phyloP scores from a whole-genome alignment of 2,329 filamentous ascomycete species.

The Epichloe gansuensis region DNA sequence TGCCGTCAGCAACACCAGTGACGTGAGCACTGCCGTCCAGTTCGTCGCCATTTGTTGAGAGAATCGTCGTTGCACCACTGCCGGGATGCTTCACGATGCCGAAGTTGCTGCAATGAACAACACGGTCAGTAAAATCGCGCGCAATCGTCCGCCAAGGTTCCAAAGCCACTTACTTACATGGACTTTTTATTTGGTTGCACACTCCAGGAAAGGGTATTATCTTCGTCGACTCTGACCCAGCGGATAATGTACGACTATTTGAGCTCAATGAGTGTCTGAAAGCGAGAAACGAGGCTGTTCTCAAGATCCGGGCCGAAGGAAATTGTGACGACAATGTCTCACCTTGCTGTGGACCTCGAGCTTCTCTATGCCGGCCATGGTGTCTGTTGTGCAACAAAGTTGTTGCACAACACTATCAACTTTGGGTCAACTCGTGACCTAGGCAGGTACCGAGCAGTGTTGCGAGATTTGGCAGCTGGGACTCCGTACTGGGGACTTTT shows the following conservation, averaged over 20 bases:
- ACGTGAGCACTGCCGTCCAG: slow-evolving; percentile 32
- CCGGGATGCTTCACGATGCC: slow-evolving; percentile 96
- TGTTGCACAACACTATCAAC: not conserved
- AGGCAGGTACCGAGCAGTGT: not conserved
- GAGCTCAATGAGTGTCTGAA: slow-evolving; percentile 9
- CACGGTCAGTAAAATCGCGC: slow-evolving; percentile 8
- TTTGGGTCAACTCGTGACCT: not conserved
- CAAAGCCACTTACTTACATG: slow-evolving; percentile 45
- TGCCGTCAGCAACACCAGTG: slow-evolving; percentile 30
- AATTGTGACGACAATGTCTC: not conserved
- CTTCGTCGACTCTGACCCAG: slow-evolving; percentile 85
- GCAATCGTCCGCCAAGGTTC: not conserved
- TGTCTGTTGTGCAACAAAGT: not conserved
- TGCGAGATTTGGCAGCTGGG: not conserved
- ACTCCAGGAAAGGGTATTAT: slow-evolving; percentile 93
- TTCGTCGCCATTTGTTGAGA: slow-evolving; percentile 30
- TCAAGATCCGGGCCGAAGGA: not conserved
- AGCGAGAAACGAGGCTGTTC: not conserved
- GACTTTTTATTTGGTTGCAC: slow-evolving; percentile 97
- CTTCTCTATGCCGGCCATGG: slow-evolving; percentile 91
- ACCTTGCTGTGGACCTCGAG: slow-evolving; percentile 97
- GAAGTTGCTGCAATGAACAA: slow-evolving; percentile 53
- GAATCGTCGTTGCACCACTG: slow-evolving; percentile 40
- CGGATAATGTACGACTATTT: slow-evolving; percentile 92
- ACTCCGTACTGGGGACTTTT: not conserved